Evolutionary conservation across 2,329 filamentous ascomycete genomes (phyloP), one percentile per base, ranked within the genome.

Genomic region (Aureobasidium vineae): DNA sequence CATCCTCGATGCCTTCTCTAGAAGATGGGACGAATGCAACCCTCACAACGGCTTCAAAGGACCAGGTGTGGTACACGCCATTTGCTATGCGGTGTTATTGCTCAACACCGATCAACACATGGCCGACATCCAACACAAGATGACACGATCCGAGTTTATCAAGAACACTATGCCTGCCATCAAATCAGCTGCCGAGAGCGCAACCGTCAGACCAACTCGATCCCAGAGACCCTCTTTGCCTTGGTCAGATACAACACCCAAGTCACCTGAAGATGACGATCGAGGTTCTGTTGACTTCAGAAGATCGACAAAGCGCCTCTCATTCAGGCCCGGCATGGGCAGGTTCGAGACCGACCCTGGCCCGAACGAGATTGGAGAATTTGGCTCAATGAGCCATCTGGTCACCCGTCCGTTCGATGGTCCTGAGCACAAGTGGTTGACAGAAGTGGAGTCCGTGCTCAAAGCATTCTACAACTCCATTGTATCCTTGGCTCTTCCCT

Each of bases 101-200:
- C 84, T 99, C 69, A 99, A 99, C 74, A 99, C 95, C 40, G 95
- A 99, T 80, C 82, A 99, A 66, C 94, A 99, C 74, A 78, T 98
- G 73, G 95, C 94, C 67, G 93, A 98, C 74, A 97, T 98, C 71
- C 92, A 96, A 69, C 88, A 90, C 72, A 96, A 96, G 80, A 99
- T 99, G 95, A 98, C 94, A 1, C 87, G 90, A 66, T 89, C 85
- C 69, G 94, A 98, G 74, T 99, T 98, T 74, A 86, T 99, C 75
- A 96, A 96, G 78, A 99, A 99, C 75, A 97, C 95, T 5, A 88
- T 98, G 83, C 90, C 90, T 0, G 97, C 94, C 0, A 90, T 99
- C 69, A 87, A 86, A 67, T 88, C 88, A 68, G 84, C 84, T 1
- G 89, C 90, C 69, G 84, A 88, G 8, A 54, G 36, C 33, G 73